Percentiles rank a stretch among this genome's conserved stretches.
Evolutionary conservation across 2,329 filamentous ascomycete species (phyloP).

Genomic region (Cytospora piceicola): DNA sequence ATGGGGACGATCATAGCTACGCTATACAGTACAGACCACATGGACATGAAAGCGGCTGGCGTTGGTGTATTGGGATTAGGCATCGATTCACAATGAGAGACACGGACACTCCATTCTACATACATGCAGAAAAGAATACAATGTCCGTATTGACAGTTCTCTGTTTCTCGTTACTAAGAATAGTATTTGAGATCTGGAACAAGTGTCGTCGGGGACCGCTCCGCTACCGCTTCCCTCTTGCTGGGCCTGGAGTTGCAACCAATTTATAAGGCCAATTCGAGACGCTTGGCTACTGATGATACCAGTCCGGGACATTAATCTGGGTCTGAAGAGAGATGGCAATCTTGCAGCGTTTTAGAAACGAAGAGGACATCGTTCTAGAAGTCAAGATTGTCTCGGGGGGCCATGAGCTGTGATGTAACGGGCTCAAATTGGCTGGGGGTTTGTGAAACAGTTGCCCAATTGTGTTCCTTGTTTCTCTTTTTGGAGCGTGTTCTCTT

Average conservation of each 20-base stretch:
- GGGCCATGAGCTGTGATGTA: not conserved
- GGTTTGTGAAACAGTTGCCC: not conserved
- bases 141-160: not conserved
- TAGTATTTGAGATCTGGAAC: not conserved
- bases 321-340: too few species aligned
- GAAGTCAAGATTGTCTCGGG: not conserved
- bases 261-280: not conserved
- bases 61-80: not conserved
- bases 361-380: not conserved
- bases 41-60: not conserved
- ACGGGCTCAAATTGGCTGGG: not conserved
- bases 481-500: not conserved
- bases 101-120: not conserved
- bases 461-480: not conserved
- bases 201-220: not conserved
- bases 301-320: too few species aligned
- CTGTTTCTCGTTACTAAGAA: not conserved
- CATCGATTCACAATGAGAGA: not conserved
- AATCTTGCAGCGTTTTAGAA: too few species aligned
- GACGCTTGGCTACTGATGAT: not conserved
- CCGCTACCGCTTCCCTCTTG: not conserved
- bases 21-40: conserved; percentile 9
- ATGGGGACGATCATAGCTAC: not conserved
- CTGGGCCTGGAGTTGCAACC: too few species aligned
- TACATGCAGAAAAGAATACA: not conserved